A percentile compares a stretch with the other conserved stretches of the same genome.
Conservation (phyloP, 2,329 filamentous ascomycete species). For the Ophiobolus disseminans region DNA sequence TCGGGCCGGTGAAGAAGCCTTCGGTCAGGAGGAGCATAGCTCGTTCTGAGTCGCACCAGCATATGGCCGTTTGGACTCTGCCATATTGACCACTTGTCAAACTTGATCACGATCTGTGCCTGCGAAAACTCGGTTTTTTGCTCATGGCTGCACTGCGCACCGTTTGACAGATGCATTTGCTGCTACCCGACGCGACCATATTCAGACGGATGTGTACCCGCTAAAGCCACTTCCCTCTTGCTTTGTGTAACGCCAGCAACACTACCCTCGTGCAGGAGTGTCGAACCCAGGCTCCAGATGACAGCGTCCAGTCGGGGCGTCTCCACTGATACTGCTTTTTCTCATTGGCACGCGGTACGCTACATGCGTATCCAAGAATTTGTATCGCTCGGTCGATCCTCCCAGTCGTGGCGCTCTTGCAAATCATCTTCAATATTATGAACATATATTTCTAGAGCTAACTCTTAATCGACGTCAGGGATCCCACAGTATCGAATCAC, state of each 20-base stretch:
- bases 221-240: constrained; percentile 26
- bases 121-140: constrained; percentile 22
- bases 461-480: constrained; percentile 28
- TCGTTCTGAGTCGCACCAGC: constrained; percentile 21
- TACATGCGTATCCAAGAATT: constrained; percentile 34
- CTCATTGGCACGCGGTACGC: constrained; percentile 31
- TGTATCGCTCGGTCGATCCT: constrained; percentile 38
- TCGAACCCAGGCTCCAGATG: constrained; percentile 22
- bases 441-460: constrained; percentile 35
- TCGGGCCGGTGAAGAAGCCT: constrained; percentile 32
- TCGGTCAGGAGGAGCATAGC: constrained; percentile 31
- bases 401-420: constrained; percentile 42
- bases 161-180: constrained; percentile 11
- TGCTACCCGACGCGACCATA: constrained; percentile 14
- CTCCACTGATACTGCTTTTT: constrained; percentile 22
- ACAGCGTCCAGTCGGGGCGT: constrained; percentile 30
- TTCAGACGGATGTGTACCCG: constrained; percentile 27
- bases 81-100: constrained; percentile 11
- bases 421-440: constrained; percentile 39
- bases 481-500: constrained; percentile 20
- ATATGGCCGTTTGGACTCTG: constrained; percentile 19
- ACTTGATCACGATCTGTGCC: constrained; percentile 19
- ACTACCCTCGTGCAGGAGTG: constrained; percentile 37
- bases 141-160: constrained; percentile 10
- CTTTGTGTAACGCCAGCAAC: constrained; percentile 38